phyloP scores from a whole-genome alignment of 768 basidiomycete genomes.

The Pleurotus citrinopileatus region DNA sequence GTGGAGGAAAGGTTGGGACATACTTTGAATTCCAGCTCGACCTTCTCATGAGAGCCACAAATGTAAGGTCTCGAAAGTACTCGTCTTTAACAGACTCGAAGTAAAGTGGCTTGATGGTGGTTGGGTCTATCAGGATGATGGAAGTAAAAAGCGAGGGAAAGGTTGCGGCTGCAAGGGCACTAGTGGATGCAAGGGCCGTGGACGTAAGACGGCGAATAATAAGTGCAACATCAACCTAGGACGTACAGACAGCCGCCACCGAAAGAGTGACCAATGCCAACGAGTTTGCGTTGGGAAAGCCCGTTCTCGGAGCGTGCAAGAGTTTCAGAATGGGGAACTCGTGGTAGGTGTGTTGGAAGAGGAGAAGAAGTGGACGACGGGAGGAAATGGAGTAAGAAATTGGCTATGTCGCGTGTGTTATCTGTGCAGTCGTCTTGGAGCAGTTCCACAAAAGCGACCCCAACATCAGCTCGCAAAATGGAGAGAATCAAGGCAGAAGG shows the following conservation, averaged over 20 bases:
- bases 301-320: constrained; percentile 42
- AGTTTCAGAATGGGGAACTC: constrained; percentile 40
- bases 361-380: constrained; percentile 37
- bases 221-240: constrained; percentile 47
- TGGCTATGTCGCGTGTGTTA: constrained; percentile 72
- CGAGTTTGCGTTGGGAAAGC: constrained; percentile 49
- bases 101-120: constrained; percentile 41
- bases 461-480: background rate
- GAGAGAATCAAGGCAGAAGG: constrained; percentile 1
- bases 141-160: constrained; percentile 67
- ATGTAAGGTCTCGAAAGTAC: constrained; percentile 22
- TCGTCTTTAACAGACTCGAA: constrained; percentile 11
- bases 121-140: constrained; percentile 77
- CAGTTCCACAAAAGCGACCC: too few species aligned
- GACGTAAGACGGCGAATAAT: background rate
- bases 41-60: constrained; percentile 55
- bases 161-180: constrained; percentile 62
- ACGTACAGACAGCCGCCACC: constrained; percentile 78
- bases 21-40: constrained; percentile 65
- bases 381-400: constrained; percentile 66
- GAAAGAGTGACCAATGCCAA: constrained; percentile 81
- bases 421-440: constrained; percentile 86
- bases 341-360: constrained; percentile 54
- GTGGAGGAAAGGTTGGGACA: constrained; percentile 3
- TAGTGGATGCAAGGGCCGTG: constrained; percentile 25